These are phyloP conservation scores for Mucor sp. DNA, from an alignment of 371 early-diverging fungal genomes.

Conservation along the genomic window DNA sequence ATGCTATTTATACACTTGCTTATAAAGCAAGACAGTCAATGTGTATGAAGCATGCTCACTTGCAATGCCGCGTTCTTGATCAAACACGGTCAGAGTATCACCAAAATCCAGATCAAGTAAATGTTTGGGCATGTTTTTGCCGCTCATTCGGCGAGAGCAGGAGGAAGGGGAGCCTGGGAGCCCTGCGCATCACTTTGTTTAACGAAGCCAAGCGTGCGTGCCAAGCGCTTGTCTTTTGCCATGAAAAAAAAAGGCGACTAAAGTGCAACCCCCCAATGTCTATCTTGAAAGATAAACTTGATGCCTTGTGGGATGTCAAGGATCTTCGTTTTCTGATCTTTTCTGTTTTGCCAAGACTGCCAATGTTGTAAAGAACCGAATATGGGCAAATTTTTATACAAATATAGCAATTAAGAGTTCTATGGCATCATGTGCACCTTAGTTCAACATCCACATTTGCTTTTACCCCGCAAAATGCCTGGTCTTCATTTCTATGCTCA, in stretches of 20 bases:
- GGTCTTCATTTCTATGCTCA: background rate
- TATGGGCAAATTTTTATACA: background rate
- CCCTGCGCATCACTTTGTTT: background rate
- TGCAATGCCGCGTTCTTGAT: too few relatives aligned
- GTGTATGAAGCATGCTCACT: background rate
- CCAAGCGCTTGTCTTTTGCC: too few relatives aligned
- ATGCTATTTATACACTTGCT: background rate
- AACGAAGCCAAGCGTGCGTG: background rate
- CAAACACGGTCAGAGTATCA: background rate
- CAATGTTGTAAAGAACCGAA: background rate
- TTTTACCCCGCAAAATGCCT: background rate
- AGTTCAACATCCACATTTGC: background rate
- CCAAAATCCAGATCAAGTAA: background rate
- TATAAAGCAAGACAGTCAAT: background rate
- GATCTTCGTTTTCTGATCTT: background rate
- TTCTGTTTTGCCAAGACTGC: background rate
- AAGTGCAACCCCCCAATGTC: too few relatives aligned
- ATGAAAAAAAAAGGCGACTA: too few relatives aligned
- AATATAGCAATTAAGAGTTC: background rate
- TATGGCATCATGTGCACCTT: background rate
- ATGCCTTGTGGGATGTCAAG: background rate
- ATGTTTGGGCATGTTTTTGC: background rate
- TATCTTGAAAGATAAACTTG: background rate
- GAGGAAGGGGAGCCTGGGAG: background rate
- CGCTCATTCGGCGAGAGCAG: background rate